phyloP scores from a whole-genome alignment of 2,329 filamentous ascomycete species.

The Ascochyta koolunga region DNA sequence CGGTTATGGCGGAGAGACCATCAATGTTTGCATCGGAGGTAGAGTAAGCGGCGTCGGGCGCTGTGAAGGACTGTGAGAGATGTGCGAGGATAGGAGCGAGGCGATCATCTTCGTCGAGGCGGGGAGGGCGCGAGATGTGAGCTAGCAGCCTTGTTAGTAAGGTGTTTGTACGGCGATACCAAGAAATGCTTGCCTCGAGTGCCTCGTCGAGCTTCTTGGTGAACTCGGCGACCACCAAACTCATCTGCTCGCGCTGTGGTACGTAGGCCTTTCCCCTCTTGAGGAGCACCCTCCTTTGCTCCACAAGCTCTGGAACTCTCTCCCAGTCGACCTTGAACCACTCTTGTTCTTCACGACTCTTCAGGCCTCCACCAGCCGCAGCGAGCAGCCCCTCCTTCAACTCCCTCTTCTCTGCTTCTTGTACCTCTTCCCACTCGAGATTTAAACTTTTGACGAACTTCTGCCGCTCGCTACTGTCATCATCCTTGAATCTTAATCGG shows the following conservation, averaged over 20 bases:
- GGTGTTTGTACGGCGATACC: not conserved
- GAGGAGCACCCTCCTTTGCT: constrained; percentile 76
- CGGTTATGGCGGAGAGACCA: constrained; percentile 66
- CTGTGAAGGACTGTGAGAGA: constrained; percentile 94
- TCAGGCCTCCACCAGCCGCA: constrained; percentile 57
- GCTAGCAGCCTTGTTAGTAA: constrained; percentile 52
- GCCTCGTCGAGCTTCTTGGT: constrained; percentile 77
- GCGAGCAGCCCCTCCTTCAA: constrained; percentile 64
- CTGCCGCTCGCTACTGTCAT: constrained; percentile 73
- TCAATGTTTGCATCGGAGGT: constrained; percentile 76
- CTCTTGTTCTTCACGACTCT: constrained; percentile 73
- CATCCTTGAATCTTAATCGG: constrained; percentile 77
- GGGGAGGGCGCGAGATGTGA: constrained; percentile 91
- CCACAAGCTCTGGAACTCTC: constrained; percentile 86
- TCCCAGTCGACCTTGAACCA: constrained; percentile 99
- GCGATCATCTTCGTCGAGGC: constrained; percentile 94
- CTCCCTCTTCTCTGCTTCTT: constrained; percentile 77
- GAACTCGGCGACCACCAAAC: constrained; percentile 89
- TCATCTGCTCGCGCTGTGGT: constrained; percentile 82
- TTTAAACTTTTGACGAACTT: constrained; percentile 78
- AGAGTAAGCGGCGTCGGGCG: constrained; percentile 83
- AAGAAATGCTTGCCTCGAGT: constrained; percentile 68
- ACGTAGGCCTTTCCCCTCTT: constrained; percentile 88
- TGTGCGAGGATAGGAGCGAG: constrained; percentile 77
- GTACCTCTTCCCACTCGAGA: constrained; percentile 83